Evolutionary conservation across 2,329 filamentous ascomycete species (phyloP), one percentile per base, ranked within the genome.

Genomic region (Paracamarosporium sp.): DNA sequence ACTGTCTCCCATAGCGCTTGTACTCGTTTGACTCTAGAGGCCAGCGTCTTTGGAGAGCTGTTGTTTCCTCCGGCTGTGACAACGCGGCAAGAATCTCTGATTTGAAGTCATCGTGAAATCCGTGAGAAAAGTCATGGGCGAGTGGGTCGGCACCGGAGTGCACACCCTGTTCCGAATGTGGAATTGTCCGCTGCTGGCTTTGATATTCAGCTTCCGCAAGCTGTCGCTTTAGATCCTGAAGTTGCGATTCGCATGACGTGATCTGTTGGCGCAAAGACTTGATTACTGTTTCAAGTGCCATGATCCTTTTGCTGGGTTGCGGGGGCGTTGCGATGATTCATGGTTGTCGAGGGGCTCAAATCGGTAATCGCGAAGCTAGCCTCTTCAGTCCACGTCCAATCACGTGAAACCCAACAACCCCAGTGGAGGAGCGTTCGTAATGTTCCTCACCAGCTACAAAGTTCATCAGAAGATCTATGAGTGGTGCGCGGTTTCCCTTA

Each of bases 1-100:
- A 88, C 78, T 97, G 94, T 36, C 94, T 84, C 7, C 92, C 93
- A 79, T 98, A 98, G 60, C 93, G 85, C 63, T 87, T 86, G 74
- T 97, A 97, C 67, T 97, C 93, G 5, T 90, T 85, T 15, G 82
- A 79, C 4, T 79, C 76, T 2, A 97, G 81, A 0, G 91, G 91
- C 89, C 91, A 94, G 59, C 55, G 63, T 45, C 50, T 61, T 20
- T 41, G 40, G n/a, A 55, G 44, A 4, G 57, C 53, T 30, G 51
- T 11, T 17, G 52, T 57, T 12, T 55, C 57, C 40, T 61, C 51
- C 24, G 55, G 51, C 11, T 73, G 68, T 1, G 68, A 62, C 28
- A 80, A 54, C 0, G 73, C 75, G 1, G 76, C 76, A 50, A 78
- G 71, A 0, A 79, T 66, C 61, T 81, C 80, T 41, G 75, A 73